Evolutionary conservation across 192 early-diverging fungal genomes (phyloP).

Genomic region (Linnemannia hyalina): DNA sequence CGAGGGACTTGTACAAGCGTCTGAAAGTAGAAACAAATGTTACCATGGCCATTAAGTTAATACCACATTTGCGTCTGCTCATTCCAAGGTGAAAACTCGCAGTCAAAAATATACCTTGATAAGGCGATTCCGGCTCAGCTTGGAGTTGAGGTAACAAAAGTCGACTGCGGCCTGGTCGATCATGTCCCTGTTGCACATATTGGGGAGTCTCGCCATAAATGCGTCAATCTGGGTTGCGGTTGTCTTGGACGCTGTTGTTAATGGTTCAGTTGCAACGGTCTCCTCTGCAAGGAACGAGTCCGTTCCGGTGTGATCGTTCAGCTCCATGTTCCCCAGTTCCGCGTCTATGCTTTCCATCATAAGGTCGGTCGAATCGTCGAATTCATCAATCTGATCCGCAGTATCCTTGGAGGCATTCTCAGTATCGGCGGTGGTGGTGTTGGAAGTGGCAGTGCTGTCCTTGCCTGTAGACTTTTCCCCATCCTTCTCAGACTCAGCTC

Average conservation of each 20-base stretch:
- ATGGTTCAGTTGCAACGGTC: constrained; percentile 18
- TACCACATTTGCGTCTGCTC: not conserved
- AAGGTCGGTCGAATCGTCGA: constrained; percentile 29
- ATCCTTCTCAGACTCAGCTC: constrained; percentile 28
- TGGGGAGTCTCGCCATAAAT: constrained; percentile 80
- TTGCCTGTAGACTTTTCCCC: constrained; percentile 60
- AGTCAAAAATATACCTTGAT: constrained; percentile 62
- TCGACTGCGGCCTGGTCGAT: constrained; percentile 93
- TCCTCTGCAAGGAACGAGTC: constrained; percentile 48
- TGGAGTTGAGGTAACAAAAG: constrained; percentile 93
- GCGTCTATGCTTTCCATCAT: constrained; percentile 40
- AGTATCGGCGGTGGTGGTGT: constrained; percentile 11
- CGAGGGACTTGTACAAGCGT: constrained; percentile 84
- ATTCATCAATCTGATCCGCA: constrained; percentile 30
- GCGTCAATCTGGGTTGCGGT: constrained; percentile 70
- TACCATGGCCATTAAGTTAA: not conserved
- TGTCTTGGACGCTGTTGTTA: constrained; percentile 37
- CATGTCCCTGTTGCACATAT: constrained; percentile 82
- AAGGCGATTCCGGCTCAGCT: constrained; percentile 79
- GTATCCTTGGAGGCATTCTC: constrained; percentile 30
- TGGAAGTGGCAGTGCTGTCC: constrained; percentile 24
- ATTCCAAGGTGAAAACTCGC: not conserved
- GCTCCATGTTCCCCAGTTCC: constrained; percentile 40
- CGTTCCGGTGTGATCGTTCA: constrained; percentile 33
- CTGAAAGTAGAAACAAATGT: constrained; percentile 22